Conservation (phyloP, 1,284 basidiomycete species). For the Rhodotorula sp. region DNA sequence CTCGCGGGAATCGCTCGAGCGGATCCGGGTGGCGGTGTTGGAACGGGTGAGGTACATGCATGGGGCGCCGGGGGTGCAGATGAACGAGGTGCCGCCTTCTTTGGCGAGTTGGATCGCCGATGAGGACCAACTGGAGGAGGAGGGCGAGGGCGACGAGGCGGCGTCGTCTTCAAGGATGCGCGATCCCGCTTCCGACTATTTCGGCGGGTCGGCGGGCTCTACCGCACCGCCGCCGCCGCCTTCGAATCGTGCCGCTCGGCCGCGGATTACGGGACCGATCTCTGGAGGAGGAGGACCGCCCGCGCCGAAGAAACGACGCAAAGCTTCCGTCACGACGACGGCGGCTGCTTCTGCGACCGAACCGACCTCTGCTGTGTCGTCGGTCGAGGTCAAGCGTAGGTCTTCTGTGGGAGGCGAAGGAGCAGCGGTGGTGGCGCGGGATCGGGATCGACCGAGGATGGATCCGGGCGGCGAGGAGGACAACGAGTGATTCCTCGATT, state of each 20-base stretch:
- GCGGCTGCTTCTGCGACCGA: not conserved
- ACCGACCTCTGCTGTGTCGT: too few relatives aligned
- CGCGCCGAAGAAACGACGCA: constrained; percentile 4
- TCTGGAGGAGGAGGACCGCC: not conserved
- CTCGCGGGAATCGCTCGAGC: constrained; percentile 73
- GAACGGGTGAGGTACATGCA: constrained; percentile 90
- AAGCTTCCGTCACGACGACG: not conserved
- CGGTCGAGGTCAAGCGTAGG: too few relatives aligned
- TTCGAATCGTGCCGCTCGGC: not conserved
- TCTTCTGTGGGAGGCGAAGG: too few relatives aligned
- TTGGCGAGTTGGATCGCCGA: constrained; percentile 74
- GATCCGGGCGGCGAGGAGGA: constrained; percentile 2
- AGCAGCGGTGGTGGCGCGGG: not conserved
- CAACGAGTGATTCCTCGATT: not conserved
- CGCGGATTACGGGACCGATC: not conserved
- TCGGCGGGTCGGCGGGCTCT: not conserved
- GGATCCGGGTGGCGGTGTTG: constrained; percentile 79
- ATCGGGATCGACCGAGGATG: not conserved
- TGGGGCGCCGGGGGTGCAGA: constrained; percentile 90
- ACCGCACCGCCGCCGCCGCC: not conserved
- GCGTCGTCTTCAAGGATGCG: constrained; percentile 46
- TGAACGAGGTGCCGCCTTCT: constrained; percentile 95
- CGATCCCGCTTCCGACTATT: too few relatives aligned
- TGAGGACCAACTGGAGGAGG: constrained; percentile 61
- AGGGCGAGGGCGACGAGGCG: constrained; percentile 61